These are phyloP conservation scores for Cladophialophora psammophila DNA, from an alignment of 2,329 filamentous ascomycete genomes.

Conservation along the genomic window DNA sequence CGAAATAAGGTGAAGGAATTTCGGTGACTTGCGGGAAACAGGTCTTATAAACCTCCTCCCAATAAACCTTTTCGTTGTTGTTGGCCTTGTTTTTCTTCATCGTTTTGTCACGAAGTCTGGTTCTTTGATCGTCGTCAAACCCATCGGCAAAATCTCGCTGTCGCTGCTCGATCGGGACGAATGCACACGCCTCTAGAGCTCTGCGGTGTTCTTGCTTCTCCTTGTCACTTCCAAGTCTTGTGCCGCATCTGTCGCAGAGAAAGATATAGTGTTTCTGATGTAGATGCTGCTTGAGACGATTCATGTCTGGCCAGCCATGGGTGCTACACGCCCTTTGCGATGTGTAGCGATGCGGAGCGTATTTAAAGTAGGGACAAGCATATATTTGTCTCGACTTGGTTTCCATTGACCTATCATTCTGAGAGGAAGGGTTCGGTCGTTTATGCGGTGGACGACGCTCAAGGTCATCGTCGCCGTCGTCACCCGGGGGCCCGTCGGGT, in stretches of 20 bases:
- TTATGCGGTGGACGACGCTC: neutral
- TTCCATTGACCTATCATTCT: neutral
- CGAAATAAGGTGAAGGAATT: neutral
- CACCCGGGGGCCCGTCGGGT: neutral
- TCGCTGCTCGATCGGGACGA: neutral
- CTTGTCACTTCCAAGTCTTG: neutral
- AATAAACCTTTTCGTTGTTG: neutral
- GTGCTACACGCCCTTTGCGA: neutral
- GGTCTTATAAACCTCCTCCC: neutral
- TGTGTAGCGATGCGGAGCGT: neutral
- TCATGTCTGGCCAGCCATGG: neutral
- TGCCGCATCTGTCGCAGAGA: neutral
- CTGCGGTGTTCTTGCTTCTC: neutral
- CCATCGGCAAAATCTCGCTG: neutral
- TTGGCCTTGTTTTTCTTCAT: neutral
- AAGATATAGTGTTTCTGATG: neutral
- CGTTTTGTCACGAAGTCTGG: neutral
- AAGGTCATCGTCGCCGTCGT: neutral
- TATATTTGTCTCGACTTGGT: neutral
- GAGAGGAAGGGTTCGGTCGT: neutral
- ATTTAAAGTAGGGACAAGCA: neutral
- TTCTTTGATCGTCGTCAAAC: neutral
- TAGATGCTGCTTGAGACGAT: neutral
- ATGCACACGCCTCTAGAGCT: neutral
- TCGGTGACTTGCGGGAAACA: neutral